These are phyloP conservation scores for Meyerozyma elateridarum DNA, from an alignment of 1,139 yeast genomes.

Conservation along the genomic window DNA sequence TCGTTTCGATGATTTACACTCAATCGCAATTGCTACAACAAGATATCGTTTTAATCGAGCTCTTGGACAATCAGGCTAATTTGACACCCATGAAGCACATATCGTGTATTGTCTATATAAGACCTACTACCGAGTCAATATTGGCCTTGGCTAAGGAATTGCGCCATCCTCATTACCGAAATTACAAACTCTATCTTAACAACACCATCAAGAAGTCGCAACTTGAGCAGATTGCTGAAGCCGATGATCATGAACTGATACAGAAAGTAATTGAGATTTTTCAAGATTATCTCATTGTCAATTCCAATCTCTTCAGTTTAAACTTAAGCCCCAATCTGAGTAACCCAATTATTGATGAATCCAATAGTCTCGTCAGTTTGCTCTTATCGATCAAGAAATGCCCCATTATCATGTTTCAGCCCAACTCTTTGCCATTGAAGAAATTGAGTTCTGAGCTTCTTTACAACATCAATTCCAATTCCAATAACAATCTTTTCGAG, in stretches of 20 bases:
- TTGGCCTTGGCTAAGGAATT: slow-evolving; percentile 60
- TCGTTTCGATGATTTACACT: slow-evolving; percentile 80
- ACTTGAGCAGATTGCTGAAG: slow-evolving; percentile 81
- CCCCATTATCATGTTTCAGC: slow-evolving; percentile 75
- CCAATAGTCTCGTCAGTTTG: slow-evolving; percentile 57
- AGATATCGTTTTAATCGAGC: slow-evolving; percentile 79
- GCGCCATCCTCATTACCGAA: slow-evolving; percentile 70
- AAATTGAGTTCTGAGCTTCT: slow-evolving; percentile 69
- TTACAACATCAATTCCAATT: slow-evolving; percentile 53
- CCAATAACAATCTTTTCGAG: slow-evolving; percentile 62
- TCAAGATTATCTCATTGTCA: slow-evolving; percentile 75
- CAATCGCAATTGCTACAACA: slow-evolving; percentile 79
- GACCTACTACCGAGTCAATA: slow-evolving; percentile 68
- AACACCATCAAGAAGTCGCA: slow-evolving; percentile 71
- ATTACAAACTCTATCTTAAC: slow-evolving; percentile 72
- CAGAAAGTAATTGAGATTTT: slow-evolving; percentile 74
- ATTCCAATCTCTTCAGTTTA: slow-evolving; percentile 59
- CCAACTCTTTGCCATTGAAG: slow-evolving; percentile 56
- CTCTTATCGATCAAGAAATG: slow-evolving; percentile 69
- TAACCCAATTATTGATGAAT: slow-evolving; percentile 35
- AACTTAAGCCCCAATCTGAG: slow-evolving; percentile 13
- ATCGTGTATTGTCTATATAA: slow-evolving; percentile 73
- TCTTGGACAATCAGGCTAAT: slow-evolving; percentile 53
- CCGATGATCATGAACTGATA: slow-evolving; percentile 82
- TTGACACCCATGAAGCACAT: slow-evolving; percentile 75